phyloP scores from a whole-genome alignment of 1,284 basidiomycete species.

The Phellopilus nigrolimitatus region DNA sequence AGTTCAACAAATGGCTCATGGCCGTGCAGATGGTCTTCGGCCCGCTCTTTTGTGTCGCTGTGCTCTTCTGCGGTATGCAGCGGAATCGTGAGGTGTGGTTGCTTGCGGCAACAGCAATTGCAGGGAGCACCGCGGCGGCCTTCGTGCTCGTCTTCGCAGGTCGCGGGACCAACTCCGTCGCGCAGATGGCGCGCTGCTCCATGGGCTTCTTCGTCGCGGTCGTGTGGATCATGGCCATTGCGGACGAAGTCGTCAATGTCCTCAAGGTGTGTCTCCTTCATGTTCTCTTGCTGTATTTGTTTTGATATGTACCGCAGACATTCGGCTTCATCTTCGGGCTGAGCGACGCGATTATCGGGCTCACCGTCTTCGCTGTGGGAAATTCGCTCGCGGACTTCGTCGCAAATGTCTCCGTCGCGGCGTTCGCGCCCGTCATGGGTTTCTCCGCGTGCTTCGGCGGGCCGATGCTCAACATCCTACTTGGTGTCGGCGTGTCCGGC shows the following conservation, averaged over 20 bases:
- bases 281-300: conserved; percentile 5
- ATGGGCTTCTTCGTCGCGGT: conserved; percentile 87
- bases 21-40: conserved; percentile 77
- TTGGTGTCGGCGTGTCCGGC: conserved; percentile 84
- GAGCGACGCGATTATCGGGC: conserved; percentile 94
- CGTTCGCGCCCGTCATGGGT: conserved; percentile 83
- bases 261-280: conserved; percentile 54
- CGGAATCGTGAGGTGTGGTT: conserved; percentile 45
- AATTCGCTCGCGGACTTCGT: conserved; percentile 96
- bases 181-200: conserved; percentile 73
- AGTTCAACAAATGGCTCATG: conserved; percentile 79
- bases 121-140: conserved; percentile 50
- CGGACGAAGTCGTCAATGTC: conserved; percentile 88
- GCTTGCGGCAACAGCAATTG: conserved; percentile 48
- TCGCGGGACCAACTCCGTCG: conserved; percentile 53
- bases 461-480: conserved; percentile 95
- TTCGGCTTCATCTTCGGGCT: conserved; percentile 92
- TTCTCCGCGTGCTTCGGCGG: conserved; percentile 93
- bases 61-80: conserved; percentile 65
- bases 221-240: conserved; percentile 95
- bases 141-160: conserved; percentile 61
- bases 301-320: conserved; percentile 45
- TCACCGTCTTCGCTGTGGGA: conserved; percentile 95
- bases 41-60: conserved; percentile 69
- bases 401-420: conserved; percentile 91